Evolutionary conservation across 2,329 filamentous ascomycete genomes (phyloP), one percentile per base, ranked within the genome.

Genomic region (Remersonia thermophila): DNA sequence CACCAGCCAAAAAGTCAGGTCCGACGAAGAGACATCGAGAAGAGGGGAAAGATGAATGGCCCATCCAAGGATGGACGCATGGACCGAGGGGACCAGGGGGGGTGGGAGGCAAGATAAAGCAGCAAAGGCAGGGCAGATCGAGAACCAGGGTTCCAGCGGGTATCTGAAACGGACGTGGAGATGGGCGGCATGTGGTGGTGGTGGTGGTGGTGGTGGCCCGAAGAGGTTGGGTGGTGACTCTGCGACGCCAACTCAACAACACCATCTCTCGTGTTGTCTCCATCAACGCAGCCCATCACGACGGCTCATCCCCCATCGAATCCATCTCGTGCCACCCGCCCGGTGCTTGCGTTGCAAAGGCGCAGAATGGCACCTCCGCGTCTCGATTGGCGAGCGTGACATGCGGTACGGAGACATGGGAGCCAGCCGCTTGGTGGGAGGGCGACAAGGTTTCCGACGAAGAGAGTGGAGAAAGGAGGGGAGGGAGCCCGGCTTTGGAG

Each of bases 121-220:
- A 38, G 37, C 28, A 33, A 37, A 39, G 30, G 23, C 4, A 26
- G 26, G 26, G 8, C 18, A 32, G 30, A 38, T 26, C 15, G 26
- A 29, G 25, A 11, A 18, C 27, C 34, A 36, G 36, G 32, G 36
- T 36, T 39, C 43, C 39, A 44, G 48, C 45, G 48, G 48, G 45
- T 51, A 50, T 47, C 39, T 50, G 48, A 51, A 51, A 51, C 48
- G 38, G 39, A 35, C n/a, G 38, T 39, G 37, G 35, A 38, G 37
- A 43, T 40, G 35, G 36, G 27, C 43, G 45, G 44, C 38, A 37
- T 37, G 32, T 47, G 43, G 43, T 32, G 30, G 36, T 16, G 20
- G 12, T 20, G 3, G 17, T 7, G 26, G 23, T 17, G 16, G 14
- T 9, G 7, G 13, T 30, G n/a, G 10, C 13, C 15, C 29, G 27